Conservation (phyloP, 75 land plant genomes). For the Sequoia sempervirens region DNA sequence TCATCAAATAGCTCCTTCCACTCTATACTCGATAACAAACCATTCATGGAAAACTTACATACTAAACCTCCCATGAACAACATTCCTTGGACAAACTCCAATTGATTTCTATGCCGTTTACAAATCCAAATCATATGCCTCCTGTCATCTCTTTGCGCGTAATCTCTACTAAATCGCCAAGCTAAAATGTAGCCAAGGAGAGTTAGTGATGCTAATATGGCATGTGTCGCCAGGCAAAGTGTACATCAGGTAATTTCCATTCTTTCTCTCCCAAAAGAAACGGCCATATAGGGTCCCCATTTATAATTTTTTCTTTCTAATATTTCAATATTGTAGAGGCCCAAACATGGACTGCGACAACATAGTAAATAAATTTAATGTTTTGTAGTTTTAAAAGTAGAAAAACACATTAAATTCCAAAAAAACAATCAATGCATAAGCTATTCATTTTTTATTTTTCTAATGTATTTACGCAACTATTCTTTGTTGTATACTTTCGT, state of each 20-base stretch:
- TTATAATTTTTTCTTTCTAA: neutral
- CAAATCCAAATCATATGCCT: neutral
- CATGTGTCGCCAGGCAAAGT: slow-evolving; percentile 1
- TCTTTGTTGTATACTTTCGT: neutral
- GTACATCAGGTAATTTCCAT: neutral
- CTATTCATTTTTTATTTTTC: neutral
- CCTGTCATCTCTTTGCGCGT: neutral
- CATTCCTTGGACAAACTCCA: neutral
- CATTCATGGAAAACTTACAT: neutral
- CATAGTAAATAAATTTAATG: neutral
- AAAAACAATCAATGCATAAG: neutral
- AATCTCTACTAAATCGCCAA: neutral
- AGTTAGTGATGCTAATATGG: neutral
- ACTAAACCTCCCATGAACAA: neutral
- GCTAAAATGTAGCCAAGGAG: neutral
- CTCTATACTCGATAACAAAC: neutral
- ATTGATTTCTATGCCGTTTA: neutral
- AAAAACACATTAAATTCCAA: no score
- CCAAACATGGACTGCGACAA: neutral
- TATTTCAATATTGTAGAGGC: neutral
- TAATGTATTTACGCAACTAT: neutral
- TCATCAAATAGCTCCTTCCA: neutral
- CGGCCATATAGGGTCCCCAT: neutral
- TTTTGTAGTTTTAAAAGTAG: neutral
- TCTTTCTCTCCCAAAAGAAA: neutral